Percentiles rank a stretch among this genome's conserved stretches.
These are phyloP conservation scores for Aspergillus sp. DNA, from an alignment of 2,329 filamentous ascomycete genomes.

Conservation along the genomic window DNA sequence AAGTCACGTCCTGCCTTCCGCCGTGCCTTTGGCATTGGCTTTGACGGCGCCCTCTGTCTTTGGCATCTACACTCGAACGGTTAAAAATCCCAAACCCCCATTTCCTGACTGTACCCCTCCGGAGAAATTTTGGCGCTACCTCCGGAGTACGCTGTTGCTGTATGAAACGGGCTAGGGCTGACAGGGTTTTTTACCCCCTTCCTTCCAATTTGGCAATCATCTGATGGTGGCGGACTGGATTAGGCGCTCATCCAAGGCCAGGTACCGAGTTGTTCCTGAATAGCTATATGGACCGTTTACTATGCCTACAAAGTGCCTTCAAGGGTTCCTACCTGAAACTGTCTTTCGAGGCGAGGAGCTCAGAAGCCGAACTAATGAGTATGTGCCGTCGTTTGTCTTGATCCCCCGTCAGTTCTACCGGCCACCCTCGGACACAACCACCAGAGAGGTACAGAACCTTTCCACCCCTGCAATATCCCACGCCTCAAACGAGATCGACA, in stretches of 20 bases:
- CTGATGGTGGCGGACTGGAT: neutral
- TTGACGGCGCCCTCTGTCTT: neutral
- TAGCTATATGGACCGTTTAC: neutral
- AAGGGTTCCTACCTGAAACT: neutral
- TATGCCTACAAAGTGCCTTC: neutral
- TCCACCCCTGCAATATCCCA: neutral
- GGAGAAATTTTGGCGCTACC: conserved; percentile 2
- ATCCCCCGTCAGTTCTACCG: neutral
- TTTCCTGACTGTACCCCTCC: neutral
- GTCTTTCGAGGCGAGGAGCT: neutral
- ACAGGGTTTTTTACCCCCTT: neutral
- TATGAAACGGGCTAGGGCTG: neutral
- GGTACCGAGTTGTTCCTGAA: conserved; percentile 6
- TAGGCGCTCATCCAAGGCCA: neutral
- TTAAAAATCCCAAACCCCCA: neutral
- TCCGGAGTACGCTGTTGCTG: neutral
- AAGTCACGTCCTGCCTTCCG: conserved; percentile 16
- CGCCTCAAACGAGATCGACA: conserved; percentile 1
- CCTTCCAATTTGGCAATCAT: neutral
- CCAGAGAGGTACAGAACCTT: neutral
- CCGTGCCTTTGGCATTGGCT: conserved; percentile 6
- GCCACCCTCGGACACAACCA: neutral
- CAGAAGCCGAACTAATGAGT: no score
- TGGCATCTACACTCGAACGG: neutral
- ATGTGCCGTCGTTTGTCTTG: neutral